phyloP scores from a whole-genome alignment of 148 eudicot genomes.

The Heliosperma pusillum region DNA sequence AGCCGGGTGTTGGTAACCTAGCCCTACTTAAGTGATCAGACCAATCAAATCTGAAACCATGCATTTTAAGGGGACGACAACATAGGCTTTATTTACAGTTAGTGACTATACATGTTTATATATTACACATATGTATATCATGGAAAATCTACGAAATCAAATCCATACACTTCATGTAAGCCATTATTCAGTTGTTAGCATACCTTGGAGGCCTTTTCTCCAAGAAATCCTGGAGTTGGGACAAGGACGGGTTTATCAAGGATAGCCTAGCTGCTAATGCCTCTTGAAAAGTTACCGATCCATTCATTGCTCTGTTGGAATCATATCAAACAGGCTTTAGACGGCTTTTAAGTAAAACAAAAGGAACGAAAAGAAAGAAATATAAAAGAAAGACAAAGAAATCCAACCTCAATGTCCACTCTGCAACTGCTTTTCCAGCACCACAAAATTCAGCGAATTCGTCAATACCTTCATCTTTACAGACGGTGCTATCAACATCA shows the following conservation, averaged over 20 bases:
- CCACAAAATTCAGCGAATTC: conserved; percentile 96
- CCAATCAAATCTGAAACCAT: too few species aligned
- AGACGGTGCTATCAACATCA: conserved; percentile 97
- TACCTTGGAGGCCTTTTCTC: conserved; percentile 77
- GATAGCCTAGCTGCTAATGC: conserved; percentile 73
- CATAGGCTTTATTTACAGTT: background rate
- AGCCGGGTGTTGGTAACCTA: too few species aligned
- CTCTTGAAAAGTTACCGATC: conserved; percentile 77
- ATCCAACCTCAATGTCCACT: conserved; percentile 85
- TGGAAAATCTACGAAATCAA: background rate
- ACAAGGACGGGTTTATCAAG: conserved; percentile 65
- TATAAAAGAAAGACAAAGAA: background rate
- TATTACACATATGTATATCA: background rate
- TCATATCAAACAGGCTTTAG: background rate
- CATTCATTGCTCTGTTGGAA: conserved; percentile 78
- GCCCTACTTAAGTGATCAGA: too few species aligned
- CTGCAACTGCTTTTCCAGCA: conserved; percentile 94
- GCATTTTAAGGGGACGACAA: background rate
- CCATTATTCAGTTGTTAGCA: background rate
- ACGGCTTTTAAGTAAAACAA: background rate
- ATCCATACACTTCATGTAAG: background rate
- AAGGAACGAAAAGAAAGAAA: background rate
- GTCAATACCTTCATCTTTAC: conserved; percentile 95
- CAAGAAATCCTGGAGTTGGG: conserved; percentile 66
- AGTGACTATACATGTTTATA: background rate